Conservation (phyloP, 495 filamentous ascomycete species). For the Aspergillus sparsus region DNA sequence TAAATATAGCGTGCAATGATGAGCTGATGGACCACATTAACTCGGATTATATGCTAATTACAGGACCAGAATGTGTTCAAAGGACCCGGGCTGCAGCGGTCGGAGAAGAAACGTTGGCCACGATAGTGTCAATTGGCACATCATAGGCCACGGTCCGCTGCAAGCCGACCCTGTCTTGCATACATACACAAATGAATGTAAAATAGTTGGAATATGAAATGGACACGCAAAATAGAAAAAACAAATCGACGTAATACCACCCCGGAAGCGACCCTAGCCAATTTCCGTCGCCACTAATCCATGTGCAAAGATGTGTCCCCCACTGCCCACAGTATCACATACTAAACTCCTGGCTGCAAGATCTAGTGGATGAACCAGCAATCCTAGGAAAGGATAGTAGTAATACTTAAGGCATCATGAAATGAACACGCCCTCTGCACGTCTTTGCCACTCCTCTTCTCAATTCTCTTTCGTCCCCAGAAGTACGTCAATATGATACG, state of each 20-base stretch:
- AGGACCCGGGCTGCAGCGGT: not conserved
- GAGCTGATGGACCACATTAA: slow-evolving; percentile 4
- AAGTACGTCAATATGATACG: slow-evolving; percentile 27
- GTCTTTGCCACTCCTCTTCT: slow-evolving; percentile 8
- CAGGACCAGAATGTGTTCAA: slow-evolving; percentile 2
- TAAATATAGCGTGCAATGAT: not conserved
- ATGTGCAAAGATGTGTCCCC: slow-evolving; percentile 17
- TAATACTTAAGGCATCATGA: slow-evolving; percentile 15
- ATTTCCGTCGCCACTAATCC: slow-evolving; percentile 50
- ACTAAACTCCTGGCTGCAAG: slow-evolving; percentile 13
- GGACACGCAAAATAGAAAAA: slow-evolving; percentile 25
- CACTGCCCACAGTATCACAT: slow-evolving; percentile 13
- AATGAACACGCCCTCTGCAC: slow-evolving; percentile 17
- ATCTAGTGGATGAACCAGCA: slow-evolving; percentile 13
- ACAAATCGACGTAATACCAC: slow-evolving; percentile 50
- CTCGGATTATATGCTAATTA: slow-evolving; percentile 18
- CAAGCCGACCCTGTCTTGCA: slow-evolving; percentile 3
- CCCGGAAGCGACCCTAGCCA: slow-evolving; percentile 56
- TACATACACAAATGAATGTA: slow-evolving; percentile 19
- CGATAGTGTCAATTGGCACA: not conserved
- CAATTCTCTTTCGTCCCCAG: slow-evolving; percentile 27
- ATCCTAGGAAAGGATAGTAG: slow-evolving; percentile 11
- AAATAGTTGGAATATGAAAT: slow-evolving; percentile 20
- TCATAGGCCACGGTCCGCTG: slow-evolving; percentile 1
- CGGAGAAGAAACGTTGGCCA: not conserved